Evolutionary conservation across 768 basidiomycete species (phyloP).

Genomic region (Termitomyces titanicus): DNA sequence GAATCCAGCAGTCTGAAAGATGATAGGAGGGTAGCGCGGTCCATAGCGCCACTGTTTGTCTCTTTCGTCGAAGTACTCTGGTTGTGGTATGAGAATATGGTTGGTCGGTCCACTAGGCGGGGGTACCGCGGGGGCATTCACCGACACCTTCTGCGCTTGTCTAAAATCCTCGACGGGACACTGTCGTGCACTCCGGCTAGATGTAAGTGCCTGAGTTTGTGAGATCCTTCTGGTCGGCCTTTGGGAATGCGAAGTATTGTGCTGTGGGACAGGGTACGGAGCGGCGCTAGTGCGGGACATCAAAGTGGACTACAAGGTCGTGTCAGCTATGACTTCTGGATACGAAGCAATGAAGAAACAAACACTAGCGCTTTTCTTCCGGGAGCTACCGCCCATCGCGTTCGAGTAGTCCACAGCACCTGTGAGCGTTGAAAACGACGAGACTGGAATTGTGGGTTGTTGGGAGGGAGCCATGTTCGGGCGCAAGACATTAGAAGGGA

Average conservation of each 20-base stretch:
- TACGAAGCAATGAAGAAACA: neutral
- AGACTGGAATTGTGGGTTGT: slow-evolving; percentile 9
- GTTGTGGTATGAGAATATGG: slow-evolving; percentile 24
- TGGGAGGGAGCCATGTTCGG: neutral
- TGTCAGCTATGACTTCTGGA: neutral
- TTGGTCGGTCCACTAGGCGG: slow-evolving; percentile 20
- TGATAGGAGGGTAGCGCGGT: slow-evolving; percentile 21
- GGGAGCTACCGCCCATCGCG: neutral
- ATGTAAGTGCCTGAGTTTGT: slow-evolving; percentile 5
- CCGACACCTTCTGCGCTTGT: neutral
- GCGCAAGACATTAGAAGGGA: slow-evolving; percentile 4
- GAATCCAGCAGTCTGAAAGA: slow-evolving; percentile 24
- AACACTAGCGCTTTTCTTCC: slow-evolving; percentile 7
- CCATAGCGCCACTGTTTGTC: slow-evolving; percentile 10
- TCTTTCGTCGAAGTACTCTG: slow-evolving; percentile 16
- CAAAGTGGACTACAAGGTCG: slow-evolving; percentile 6
- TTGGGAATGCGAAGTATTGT: slow-evolving; percentile 12
- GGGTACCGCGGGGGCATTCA: neutral
- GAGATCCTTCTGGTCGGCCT: slow-evolving; percentile 4
- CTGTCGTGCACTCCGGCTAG: slow-evolving; percentile 3
- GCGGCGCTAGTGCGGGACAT: slow-evolving; percentile 1
- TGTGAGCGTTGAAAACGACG: slow-evolving; percentile 18
- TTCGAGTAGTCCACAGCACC: slow-evolving; percentile 13
- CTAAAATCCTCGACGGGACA: slow-evolving; percentile 1
- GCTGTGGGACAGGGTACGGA: slow-evolving; percentile 5